A percentile compares a stretch with the other conserved stretches of the same genome.
Conservation (phyloP, 139 green algal species). For the Mychonastes homosphaera region DNA sequence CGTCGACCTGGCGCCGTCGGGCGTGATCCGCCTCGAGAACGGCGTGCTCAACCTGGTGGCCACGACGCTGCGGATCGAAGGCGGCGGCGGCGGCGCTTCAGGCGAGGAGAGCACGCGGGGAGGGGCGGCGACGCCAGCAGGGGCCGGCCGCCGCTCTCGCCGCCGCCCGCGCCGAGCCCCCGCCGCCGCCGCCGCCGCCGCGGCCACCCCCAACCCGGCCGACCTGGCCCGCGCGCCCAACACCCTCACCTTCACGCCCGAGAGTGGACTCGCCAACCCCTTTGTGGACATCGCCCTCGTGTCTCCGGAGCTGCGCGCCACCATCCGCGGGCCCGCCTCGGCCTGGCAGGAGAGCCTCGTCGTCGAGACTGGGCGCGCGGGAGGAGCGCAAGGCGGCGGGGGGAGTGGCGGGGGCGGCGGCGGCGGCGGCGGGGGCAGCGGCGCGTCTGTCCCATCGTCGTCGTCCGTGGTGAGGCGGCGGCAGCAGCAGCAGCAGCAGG, state of each 20-base stretch:
- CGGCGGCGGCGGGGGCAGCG: not conserved
- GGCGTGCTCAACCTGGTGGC: slow-evolving; percentile 91
- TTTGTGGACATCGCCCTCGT: slow-evolving; percentile 53
- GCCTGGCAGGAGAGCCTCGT: slow-evolving; percentile 58
- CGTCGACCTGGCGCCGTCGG: slow-evolving; percentile 22
- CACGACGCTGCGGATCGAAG: slow-evolving; percentile 77
- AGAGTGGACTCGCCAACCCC: slow-evolving; percentile 65
- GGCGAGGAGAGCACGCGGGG: no score
- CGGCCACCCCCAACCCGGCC: no score
- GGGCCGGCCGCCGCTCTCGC: no score
- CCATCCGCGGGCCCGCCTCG: slow-evolving; percentile 55
- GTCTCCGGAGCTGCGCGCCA: slow-evolving; percentile 54
- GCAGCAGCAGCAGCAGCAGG: no score
- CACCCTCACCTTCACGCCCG: slow-evolving; percentile 60
- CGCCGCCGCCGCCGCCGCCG: no score
- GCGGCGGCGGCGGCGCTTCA: no score
- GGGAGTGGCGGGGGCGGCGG: not conserved
- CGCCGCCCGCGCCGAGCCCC: no score
- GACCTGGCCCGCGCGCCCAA: no score
- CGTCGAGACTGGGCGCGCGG: slow-evolving; percentile 24
- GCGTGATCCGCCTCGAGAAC: slow-evolving; percentile 54
- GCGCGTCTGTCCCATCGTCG: no score
- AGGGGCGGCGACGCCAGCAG: no score
- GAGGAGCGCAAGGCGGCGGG: not conserved
- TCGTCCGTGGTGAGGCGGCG: no score